A percentile compares a stretch with the other conserved stretches of the same genome.
These are phyloP conservation scores for Globisporangium solare DNA, from an alignment of 352 stramenopile genomes.

Conservation along the genomic window DNA sequence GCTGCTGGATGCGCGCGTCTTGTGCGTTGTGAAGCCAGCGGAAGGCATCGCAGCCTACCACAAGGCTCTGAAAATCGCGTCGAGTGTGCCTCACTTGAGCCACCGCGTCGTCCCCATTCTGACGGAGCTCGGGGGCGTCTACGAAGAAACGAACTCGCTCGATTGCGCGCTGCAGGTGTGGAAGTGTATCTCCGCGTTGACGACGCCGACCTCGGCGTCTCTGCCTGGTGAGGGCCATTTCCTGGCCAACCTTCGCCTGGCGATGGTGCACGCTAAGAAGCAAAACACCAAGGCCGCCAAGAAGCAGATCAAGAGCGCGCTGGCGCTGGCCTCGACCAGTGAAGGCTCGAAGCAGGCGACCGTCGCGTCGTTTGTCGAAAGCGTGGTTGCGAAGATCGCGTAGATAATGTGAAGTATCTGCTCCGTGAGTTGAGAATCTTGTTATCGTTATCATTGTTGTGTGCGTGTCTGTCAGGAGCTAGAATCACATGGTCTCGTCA, in stretches of 20 bases:
- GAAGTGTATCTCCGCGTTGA: slow-evolving; percentile 35
- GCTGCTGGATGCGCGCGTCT: slow-evolving; percentile 48
- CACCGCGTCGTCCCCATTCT: slow-evolving; percentile 38
- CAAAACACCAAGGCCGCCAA: slow-evolving; percentile 61
- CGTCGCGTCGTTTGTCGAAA: slow-evolving; percentile 59
- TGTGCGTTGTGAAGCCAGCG: slow-evolving; percentile 18
- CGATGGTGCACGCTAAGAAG: slow-evolving; percentile 55
- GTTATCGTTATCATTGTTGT: too few relatives aligned
- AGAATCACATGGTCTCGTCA: slow-evolving; percentile 41
- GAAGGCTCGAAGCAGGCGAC: slow-evolving; percentile 26
- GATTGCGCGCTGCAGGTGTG: slow-evolving; percentile 62
- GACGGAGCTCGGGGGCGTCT: slow-evolving; percentile 49
- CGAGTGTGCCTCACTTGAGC: slow-evolving; percentile 5
- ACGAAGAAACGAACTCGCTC: slow-evolving; percentile 36
- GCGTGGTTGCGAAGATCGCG: slow-evolving; percentile 36
- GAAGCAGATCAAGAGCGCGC: slow-evolving; percentile 57
- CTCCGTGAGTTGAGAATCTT: too few relatives aligned
- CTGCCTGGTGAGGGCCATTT: slow-evolving; percentile 25
- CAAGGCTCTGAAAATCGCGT: slow-evolving; percentile 10
- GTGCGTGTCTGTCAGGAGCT: too few relatives aligned
- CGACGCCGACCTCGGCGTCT: neutral
- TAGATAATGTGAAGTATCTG: too few relatives aligned
- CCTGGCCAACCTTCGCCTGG: slow-evolving; percentile 57
- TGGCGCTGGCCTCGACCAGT: slow-evolving; percentile 19
- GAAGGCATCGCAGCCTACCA: slow-evolving; percentile 34